Conservation (phyloP, 202 grass and related monocot genomes). For the Saccharum hybrid region DNA sequence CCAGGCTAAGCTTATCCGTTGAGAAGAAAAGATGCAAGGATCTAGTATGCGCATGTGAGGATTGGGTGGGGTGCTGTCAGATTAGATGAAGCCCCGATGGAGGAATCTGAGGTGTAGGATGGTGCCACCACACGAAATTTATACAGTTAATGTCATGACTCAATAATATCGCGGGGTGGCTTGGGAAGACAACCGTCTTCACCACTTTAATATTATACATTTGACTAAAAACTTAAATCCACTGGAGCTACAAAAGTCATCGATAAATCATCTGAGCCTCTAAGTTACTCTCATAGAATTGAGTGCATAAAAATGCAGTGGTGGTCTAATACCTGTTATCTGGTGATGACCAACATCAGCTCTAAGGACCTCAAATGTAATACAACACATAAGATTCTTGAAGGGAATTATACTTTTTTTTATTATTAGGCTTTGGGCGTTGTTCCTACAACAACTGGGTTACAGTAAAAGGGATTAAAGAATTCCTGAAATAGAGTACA, state of each 20-base stretch:
- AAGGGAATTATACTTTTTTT: slow-evolving; percentile 19
- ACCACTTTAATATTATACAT: not conserved
- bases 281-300: slow-evolving; percentile 10
- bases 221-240: not conserved
- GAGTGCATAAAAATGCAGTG: not conserved
- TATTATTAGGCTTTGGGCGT: not conserved
- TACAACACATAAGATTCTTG: not conserved
- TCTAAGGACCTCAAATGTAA: not conserved
- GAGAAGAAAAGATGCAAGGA: not conserved
- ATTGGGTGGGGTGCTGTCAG: not conserved
- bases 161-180: not conserved
- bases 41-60: not conserved
- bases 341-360: not conserved
- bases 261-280: not conserved
- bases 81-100: not conserved
- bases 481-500: not conserved
- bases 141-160: not conserved
- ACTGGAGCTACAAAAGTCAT: not conserved
- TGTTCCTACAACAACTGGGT: not conserved
- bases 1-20: not conserved
- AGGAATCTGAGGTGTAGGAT: not conserved
- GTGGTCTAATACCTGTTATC: not conserved
- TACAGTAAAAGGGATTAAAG: slow-evolving; percentile 2
- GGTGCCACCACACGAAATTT: not conserved
- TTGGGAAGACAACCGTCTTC: not conserved